Evolutionary conservation across 257 asterid species (phyloP), one percentile per base, ranked within the genome.

Genomic region (Ophiorrhiza pumila): DNA sequence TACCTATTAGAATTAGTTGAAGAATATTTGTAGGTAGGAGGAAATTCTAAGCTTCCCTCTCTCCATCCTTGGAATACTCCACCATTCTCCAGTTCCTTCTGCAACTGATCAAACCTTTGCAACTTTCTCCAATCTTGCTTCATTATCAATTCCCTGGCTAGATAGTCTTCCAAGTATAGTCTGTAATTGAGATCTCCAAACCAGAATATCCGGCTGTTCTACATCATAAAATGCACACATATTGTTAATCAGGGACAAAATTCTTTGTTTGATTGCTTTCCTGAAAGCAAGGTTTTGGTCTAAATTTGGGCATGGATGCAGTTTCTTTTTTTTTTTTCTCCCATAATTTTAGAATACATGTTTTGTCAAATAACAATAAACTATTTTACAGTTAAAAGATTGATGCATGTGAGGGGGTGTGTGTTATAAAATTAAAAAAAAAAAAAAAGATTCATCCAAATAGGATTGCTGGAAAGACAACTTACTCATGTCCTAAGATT

Each of bases 131-230:
- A 93, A 34, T 93, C 87, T 59, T 88, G 86, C 76, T 82, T 84
- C 74, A 71, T 82, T 78, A 93, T 85, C 50, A 91, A 74, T 74
- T 89, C 85, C 83, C 98, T 87, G 20, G 98, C 96, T 68, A 85
- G 74, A 76, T 79, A 85, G 86, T 93, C 96, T 75, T 91, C 95
- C 67, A 93, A 79, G 83, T 83, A 91, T 65, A 93, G 67, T 77
- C 98, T 89, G 83, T 93, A 93, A 89, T 93, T 93, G 76, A 93
- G 97, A 85, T 93, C 98, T 68, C 98, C 98, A n/a, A 93, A 91
- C 98, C 96, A 93, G 85, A 91, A 93, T 87, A 93, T 88, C 88
- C 80, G 90, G 78, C 98, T 93, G 91, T 72, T 79, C 75, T 74
- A 81, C 81, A 80, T 80, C 73, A 83, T n/a, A 84, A 81, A 29